Conservation (phyloP, 2,329 filamentous ascomycete species). For the Biscogniauxia mediterranea region DNA sequence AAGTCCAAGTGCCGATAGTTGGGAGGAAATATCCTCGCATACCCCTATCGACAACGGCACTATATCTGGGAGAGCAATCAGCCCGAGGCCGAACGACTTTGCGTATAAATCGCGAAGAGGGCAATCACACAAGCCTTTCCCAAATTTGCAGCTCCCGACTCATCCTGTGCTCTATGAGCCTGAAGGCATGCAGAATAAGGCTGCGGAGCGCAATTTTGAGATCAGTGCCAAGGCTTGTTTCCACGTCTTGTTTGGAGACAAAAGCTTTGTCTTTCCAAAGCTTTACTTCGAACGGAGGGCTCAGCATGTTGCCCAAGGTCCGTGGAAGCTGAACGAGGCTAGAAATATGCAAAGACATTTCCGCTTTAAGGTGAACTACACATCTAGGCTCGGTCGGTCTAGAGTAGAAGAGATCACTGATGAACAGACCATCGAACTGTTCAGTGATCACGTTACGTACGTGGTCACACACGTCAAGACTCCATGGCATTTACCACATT, state of each 20-base stretch:
- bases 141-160: constrained; percentile 78
- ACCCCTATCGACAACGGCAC: constrained; percentile 61
- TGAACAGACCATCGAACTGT: constrained; percentile 81
- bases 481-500: constrained; percentile 83
- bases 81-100: constrained; percentile 34
- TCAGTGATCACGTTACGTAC: constrained; percentile 71
- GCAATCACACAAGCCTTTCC: constrained; percentile 41
- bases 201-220: constrained; percentile 79
- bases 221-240: constrained; percentile 93
- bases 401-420: constrained; percentile 68
- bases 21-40: constrained; percentile 74
- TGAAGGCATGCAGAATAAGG: constrained; percentile 71
- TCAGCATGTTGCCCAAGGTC: constrained; percentile 77
- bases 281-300: constrained; percentile 82
- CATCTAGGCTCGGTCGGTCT: constrained; percentile 62
- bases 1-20: constrained; percentile 80
- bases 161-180: constrained; percentile 83
- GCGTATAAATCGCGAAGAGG: constrained; percentile 36
- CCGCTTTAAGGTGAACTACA: constrained; percentile 70
- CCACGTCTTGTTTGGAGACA: constrained; percentile 94
- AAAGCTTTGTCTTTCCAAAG: constrained; percentile 89
- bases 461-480: constrained; percentile 62
- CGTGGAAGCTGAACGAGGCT: constrained; percentile 73
- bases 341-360: constrained; percentile 76
- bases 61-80: constrained; percentile 38